Conservation (phyloP, 495 filamentous ascomycete genomes). For the Xylaria scruposa region DNA sequence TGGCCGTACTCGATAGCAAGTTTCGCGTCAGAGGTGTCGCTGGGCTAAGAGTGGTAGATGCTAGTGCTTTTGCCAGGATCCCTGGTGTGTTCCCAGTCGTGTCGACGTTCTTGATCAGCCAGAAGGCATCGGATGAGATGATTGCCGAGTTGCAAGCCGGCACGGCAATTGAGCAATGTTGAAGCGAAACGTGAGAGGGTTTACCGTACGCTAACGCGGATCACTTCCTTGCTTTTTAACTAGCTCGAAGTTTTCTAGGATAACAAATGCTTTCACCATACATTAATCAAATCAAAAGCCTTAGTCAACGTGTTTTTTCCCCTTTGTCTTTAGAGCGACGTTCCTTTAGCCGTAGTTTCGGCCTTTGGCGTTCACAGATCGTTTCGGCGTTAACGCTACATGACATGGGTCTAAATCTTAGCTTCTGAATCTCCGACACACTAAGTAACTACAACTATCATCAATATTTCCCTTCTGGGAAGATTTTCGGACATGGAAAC, state of each 20-base stretch:
- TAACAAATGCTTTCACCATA: background rate
- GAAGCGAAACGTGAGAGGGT: background rate
- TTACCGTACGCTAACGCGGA: background rate
- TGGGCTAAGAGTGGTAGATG: constrained; percentile 56
- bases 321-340: too few relatives aligned
- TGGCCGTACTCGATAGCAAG: constrained; percentile 52
- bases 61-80: constrained; percentile 53
- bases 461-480: background rate
- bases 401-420: background rate
- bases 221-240: background rate
- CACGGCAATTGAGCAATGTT: constrained; percentile 7
- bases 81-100: constrained; percentile 59
- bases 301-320: too few relatives aligned
- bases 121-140: constrained; percentile 66
- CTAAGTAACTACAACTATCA: too few relatives aligned
- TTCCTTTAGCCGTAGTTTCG: background rate
- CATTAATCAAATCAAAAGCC: background rate
- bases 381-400: background rate
- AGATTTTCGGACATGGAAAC: background rate
- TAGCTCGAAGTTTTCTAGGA: background rate
- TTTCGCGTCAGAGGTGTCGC: constrained; percentile 51
- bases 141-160: constrained; percentile 43
- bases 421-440: too few relatives aligned
- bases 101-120: constrained; percentile 64
- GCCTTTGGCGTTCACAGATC: background rate